Evolutionary conservation across 768 basidiomycete genomes (phyloP), one percentile per base, ranked within the genome.

Genomic region (Exidia glandulosa): DNA sequence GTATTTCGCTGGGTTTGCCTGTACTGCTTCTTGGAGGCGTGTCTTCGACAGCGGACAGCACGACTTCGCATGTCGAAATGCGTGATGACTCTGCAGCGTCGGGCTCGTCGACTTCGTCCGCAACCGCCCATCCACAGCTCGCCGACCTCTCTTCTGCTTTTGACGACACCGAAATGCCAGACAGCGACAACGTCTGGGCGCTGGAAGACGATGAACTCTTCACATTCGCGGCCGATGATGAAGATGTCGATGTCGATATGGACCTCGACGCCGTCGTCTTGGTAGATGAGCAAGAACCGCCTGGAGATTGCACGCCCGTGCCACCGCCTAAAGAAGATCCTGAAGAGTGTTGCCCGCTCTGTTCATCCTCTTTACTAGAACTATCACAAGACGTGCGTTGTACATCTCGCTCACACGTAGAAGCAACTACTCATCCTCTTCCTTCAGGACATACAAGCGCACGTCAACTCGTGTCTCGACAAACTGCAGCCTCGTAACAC

Each of bases 201-300:
- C 83, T 75, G 65, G 87, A 82, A 12, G 89, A 91, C 64, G 90
- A 92, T 63, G 90, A 86, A 69, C 69, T 78, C 6, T 71, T 69
- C 60, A 64, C 70, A 23, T 66, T 73, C 59, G 71, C 72, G n/a
- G 67, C 71, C 48, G 66, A 67, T 31, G 66, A 67, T 59, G 59
- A 66, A 55, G 62, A 50, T 27, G 41, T 61, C 23, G 72, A 70
- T 19, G 68, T 73, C 14, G 66, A 63, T 10, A 66, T 66, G 13
- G 72, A 71, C 23, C 65, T 67, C 36, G 64, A 66, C 29, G 63
- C 67, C 3, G 69, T 70, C 27, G 58, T n/a, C 3, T 64, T 71
- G 12, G 66, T 60, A 23, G 65, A 76, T 56, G 29, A 25, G 19
- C 41, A 45, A 19, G 5, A 12, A 19, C 50, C 4, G 3, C 27